Conservation (phyloP, 2,329 filamentous ascomycete genomes). For the Lojkania enalia region DNA sequence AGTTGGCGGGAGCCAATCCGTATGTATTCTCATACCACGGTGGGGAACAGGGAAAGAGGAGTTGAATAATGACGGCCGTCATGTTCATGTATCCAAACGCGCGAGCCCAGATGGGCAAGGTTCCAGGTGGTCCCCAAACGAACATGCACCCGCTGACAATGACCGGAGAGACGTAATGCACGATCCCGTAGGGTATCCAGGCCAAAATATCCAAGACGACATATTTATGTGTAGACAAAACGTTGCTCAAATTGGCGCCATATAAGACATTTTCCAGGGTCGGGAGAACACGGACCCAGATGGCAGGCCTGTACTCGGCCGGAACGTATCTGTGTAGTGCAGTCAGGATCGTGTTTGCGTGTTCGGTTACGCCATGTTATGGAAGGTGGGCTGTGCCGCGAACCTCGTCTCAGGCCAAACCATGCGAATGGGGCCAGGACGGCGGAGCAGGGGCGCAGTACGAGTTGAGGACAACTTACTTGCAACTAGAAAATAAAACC, state of each 20-base stretch:
- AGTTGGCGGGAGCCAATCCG: conserved; percentile 86
- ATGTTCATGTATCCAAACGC: conserved; percentile 94
- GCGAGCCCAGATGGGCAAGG: conserved; percentile 79
- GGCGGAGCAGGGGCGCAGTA: conserved; percentile 3
- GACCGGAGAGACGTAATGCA: conserved; percentile 85
- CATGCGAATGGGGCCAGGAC: conserved; percentile 3
- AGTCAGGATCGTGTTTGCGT: conserved; percentile 13
- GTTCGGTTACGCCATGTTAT: conserved; percentile 10
- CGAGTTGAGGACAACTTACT: conserved; percentile 63
- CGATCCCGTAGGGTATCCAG: conserved; percentile 90
- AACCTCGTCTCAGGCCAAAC: conserved; percentile 11
- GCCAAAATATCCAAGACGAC: conserved; percentile 82
- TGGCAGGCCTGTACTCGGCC: conserved; percentile 83
- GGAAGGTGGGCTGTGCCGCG: conserved; percentile 12
- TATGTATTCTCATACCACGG: conserved; percentile 97
- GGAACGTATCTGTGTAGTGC: conserved; percentile 73
- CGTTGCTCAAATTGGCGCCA: conserved; percentile 93
- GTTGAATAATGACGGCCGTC: conserved; percentile 81
- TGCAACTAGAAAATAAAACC: conserved; percentile 88
- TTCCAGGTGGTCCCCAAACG: conserved; percentile 84
- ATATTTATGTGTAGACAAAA: conserved; percentile 86
- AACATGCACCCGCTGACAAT: conserved; percentile 81
- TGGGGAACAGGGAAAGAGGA: conserved; percentile 89
- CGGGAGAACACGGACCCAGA: conserved; percentile 93
- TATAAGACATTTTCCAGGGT: conserved; percentile 96